These are phyloP conservation scores for Coniella vitis DNA, from an alignment of 2,329 filamentous ascomycete species.

Conservation along the genomic window DNA sequence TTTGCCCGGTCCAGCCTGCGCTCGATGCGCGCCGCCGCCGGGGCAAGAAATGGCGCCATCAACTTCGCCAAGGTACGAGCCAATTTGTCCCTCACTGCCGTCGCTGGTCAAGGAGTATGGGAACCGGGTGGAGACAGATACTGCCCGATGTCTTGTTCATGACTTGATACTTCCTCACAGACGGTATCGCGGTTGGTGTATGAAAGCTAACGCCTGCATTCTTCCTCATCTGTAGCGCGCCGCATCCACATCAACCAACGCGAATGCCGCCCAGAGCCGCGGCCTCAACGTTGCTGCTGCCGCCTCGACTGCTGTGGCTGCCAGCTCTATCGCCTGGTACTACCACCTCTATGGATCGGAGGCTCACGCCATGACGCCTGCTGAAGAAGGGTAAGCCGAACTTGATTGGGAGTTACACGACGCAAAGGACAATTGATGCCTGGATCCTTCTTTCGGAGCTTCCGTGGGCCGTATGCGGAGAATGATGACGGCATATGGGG, in stretches of 20 bases:
- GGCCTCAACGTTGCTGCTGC: constrained; percentile 74
- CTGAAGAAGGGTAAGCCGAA: constrained; percentile 90
- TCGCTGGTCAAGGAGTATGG: background rate
- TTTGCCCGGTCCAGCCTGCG: constrained; percentile 88
- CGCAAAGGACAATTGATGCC: too few relatives aligned
- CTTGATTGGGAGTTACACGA: constrained; percentile 1
- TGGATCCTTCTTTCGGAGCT: too few relatives aligned
- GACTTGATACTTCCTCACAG: background rate
- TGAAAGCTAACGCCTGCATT: constrained; percentile 7
- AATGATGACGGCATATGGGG: too few relatives aligned
- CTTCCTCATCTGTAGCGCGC: constrained; percentile 42
- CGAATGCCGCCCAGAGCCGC: constrained; percentile 60
- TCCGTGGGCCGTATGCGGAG: too few relatives aligned
- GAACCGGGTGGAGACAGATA: background rate
- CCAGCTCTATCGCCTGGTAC: constrained; percentile 93
- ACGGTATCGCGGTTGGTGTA: background rate
- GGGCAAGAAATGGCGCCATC: constrained; percentile 66
- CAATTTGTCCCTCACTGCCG: constrained; percentile 4
- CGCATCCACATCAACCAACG: constrained; percentile 66
- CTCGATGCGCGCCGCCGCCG: constrained; percentile 77
- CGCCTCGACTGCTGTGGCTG: constrained; percentile 77
- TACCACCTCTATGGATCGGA: constrained; percentile 90
- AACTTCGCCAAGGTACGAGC: constrained; percentile 63
- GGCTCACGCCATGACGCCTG: constrained; percentile 82
- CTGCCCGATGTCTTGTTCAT: background rate